Percentiles rank a stretch among this genome's conserved stretches.
Evolutionary conservation across 495 filamentous ascomycete species (phyloP).

Genomic region (Oidiodendron maius): DNA sequence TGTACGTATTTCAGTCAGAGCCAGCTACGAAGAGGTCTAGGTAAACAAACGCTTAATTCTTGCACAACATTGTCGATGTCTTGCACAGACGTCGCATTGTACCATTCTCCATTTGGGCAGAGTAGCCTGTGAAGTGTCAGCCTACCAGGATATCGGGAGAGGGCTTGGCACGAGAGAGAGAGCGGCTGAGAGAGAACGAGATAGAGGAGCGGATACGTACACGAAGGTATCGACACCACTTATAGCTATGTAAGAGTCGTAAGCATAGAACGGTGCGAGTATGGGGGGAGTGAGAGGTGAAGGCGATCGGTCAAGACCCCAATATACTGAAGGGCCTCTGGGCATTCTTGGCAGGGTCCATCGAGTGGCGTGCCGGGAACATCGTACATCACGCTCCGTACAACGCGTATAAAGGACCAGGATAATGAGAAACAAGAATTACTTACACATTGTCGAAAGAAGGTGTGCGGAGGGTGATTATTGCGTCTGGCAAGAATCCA

Average conservation of each 20-base stretch:
- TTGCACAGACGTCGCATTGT: conserved; percentile 1
- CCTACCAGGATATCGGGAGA: conserved; percentile 1
- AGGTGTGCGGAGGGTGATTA: conserved; percentile 6
- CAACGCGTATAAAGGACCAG: too few species aligned
- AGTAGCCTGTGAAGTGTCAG: conserved; percentile 14
- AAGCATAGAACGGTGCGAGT: not conserved
- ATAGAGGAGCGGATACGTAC: conserved; percentile 8
- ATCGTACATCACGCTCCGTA: too few species aligned
- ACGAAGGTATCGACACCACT: conserved; percentile 19
- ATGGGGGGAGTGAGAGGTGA: not conserved
- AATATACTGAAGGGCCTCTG: not conserved
- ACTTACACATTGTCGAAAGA: conserved; percentile 6
- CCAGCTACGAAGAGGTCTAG: conserved; percentile 2
- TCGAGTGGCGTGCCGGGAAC: too few species aligned
- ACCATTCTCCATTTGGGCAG: conserved; percentile 20
- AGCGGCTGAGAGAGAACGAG: not conserved
- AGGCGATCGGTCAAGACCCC: conserved; percentile 10
- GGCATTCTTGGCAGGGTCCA: not conserved
- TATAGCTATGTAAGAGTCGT: conserved; percentile 7
- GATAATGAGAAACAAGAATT: too few species aligned
- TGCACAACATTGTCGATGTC: conserved; percentile 4
- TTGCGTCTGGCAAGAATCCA: conserved; percentile 8
- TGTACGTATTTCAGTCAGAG: not conserved
- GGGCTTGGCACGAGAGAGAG: not conserved
- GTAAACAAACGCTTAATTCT: conserved; percentile 15